Conservation (phyloP, 1,284 basidiomycete species). For the Fomitopsis betulina region DNA sequence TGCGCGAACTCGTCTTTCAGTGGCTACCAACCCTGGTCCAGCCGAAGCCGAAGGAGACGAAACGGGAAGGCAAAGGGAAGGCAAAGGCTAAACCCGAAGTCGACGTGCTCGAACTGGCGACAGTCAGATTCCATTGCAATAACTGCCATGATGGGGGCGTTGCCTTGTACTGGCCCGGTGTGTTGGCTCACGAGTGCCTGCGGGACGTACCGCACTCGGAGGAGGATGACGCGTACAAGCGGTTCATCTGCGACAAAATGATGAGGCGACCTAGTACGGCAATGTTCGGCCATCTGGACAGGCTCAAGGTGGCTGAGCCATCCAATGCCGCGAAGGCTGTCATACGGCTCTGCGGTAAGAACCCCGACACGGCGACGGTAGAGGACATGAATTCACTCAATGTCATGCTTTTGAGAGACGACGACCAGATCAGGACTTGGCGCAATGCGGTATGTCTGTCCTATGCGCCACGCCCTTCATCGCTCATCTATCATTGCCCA, state of each 20-base stretch:
- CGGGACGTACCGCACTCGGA: background rate
- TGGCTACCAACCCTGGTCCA: background rate
- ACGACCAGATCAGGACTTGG: background rate
- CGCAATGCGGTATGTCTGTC: background rate
- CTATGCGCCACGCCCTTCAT: background rate
- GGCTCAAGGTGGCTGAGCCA: too few relatives aligned
- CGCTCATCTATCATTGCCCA: too few relatives aligned
- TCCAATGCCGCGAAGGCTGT: background rate
- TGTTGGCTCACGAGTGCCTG: background rate
- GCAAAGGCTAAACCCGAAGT: too few relatives aligned
- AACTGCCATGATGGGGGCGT: background rate
- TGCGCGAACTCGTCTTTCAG: background rate
- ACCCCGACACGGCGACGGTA: background rate
- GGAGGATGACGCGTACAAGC: background rate
- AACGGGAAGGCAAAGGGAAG: background rate
- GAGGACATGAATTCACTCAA: background rate
- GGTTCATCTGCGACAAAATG: background rate
- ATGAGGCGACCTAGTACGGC: too few relatives aligned
- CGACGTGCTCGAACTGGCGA: background rate
- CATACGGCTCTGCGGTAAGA: background rate
- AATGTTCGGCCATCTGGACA: too few relatives aligned
- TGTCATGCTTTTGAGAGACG: background rate
- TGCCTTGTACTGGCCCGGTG: background rate
- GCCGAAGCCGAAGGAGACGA: background rate
- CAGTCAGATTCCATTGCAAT: background rate